Base-by-base conservation (phyloP, 139 green algal species). In the Chlamydomonas schloesseri region DNA sequence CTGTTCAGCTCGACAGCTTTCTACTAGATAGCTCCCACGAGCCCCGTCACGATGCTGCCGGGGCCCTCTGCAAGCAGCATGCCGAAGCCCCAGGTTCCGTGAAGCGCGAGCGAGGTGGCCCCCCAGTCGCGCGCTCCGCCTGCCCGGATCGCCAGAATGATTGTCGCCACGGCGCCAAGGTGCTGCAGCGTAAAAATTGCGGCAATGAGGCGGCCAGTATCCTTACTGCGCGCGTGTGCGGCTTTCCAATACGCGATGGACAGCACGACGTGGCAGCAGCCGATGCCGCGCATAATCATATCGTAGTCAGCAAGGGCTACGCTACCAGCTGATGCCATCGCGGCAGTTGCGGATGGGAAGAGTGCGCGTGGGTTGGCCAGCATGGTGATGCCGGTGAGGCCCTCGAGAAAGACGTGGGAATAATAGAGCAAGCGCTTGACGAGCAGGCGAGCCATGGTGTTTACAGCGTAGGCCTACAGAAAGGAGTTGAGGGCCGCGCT, bases 101-200 rank as follows among this genome's bases (percentile, higher is more conserved):
- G 72, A 3, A 79, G n/a, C 46, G 47, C 24, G 26, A 65, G 1
- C 1, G 46, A 64, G 0, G 28, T 42, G 29, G 42, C 5, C 31
- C 72, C 72, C 72, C 72, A 79, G 13, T 79, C 72, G 6, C 46
- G 72, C 13, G 72, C 72, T 1, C 72, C 72, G 9, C 47, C 72
- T 24, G 13, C 10, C 4, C 29, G 10, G 36, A 37, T 46, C 13
- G 46, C 64, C 1, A 62, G 3, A 14, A 6, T 1, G 3, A 64
- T 28, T n/a, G 42, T 42, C 10, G 24, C 72, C 46, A 79, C 18
- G 2, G 72, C 64, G 17, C 36, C 47, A 4, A 79, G 23, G 28
- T 79, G 72, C 47, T 79, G 72, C 36, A 79, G 29, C 46, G 72
- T 37, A 21, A 79, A 79, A 5, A 79, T 26, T 15, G 72, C 72